Evolutionary conservation across 305 asterid genomes (phyloP).

Genomic region (Fraxinus paxiana): DNA sequence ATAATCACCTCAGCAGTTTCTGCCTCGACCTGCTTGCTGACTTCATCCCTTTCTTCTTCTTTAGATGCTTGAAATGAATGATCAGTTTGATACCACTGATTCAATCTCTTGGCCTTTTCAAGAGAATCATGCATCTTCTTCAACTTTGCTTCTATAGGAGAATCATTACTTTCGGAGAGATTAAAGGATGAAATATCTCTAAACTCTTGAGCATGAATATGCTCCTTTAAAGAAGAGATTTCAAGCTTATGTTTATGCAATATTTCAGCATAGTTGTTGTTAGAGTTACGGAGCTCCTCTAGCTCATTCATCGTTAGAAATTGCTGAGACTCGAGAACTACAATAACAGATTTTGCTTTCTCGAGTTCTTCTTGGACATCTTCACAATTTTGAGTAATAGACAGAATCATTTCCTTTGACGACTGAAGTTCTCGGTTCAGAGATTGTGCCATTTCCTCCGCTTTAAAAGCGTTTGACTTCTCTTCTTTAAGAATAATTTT

Average conservation of each 20-base stretch:
- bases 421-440: constrained; percentile 52
- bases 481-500: constrained; percentile 77
- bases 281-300: constrained; percentile 61
- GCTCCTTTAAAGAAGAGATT: constrained; percentile 51
- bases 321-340: constrained; percentile 88
- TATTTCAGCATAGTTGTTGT: constrained; percentile 38
- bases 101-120: constrained; percentile 76
- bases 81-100: constrained; percentile 58
- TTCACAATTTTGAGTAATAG: constrained; percentile 46
- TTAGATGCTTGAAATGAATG: constrained; percentile 53
- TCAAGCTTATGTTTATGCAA: constrained; percentile 55
- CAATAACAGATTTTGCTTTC: constrained; percentile 57
- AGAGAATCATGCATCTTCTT: constrained; percentile 83
- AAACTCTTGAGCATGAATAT: constrained; percentile 33
- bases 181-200: constrained; percentile 40
- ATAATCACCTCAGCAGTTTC: constrained; percentile 98
- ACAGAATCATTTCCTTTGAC: constrained; percentile 46
- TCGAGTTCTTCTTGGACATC: constrained; percentile 58
- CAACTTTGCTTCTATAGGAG: constrained; percentile 65
- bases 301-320: constrained; percentile 59
- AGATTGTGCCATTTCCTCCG: constrained; percentile 49
- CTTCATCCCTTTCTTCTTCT: constrained; percentile 76
- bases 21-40: constrained; percentile 85
- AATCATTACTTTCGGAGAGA: constrained; percentile 39
- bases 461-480: constrained; percentile 48